Conservation (phyloP, 2,329 filamentous ascomycete genomes). For the Leptosphaerulina australis region DNA sequence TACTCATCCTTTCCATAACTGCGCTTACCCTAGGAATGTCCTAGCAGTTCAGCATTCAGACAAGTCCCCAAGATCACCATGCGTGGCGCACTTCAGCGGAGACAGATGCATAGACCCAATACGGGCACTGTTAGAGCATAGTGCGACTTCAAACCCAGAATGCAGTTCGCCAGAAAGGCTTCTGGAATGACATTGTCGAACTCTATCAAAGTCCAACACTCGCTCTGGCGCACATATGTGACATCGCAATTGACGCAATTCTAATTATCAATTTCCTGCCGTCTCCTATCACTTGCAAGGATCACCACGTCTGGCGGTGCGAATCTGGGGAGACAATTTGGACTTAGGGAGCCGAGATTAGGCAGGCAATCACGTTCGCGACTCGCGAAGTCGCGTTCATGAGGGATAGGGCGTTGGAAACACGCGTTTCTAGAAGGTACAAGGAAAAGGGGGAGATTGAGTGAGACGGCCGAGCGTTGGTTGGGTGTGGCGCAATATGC, state of each 20-base stretch:
- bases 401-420: constrained; percentile 5
- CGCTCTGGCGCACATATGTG: constrained; percentile 11
- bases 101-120: constrained; percentile 24
- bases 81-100: constrained; percentile 24
- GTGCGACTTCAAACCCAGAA: constrained; percentile 10
- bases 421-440: constrained; percentile 19
- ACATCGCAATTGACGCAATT: no score
- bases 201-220: no score
- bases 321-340: constrained; percentile 21
- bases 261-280: constrained; percentile 17
- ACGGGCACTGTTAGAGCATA: no score
- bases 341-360: constrained; percentile 4
- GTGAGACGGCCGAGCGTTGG: constrained; percentile 14
- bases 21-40: constrained; percentile 30
- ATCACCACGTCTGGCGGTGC: constrained; percentile 18
- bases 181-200: constrained; percentile 6
- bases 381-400: constrained; percentile 10
- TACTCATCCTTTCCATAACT: constrained; percentile 29
- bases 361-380: constrained; percentile 10
- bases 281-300: constrained; percentile 22
- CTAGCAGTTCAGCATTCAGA: constrained; percentile 26
- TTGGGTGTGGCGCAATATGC: constrained; percentile 24
- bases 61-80: constrained; percentile 16
- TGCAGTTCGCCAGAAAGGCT: background rate
- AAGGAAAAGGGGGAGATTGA: constrained; percentile 20